Evolutionary conservation across 2,329 filamentous ascomycete genomes (phyloP).

Genomic region (Thelonectria rubi): DNA sequence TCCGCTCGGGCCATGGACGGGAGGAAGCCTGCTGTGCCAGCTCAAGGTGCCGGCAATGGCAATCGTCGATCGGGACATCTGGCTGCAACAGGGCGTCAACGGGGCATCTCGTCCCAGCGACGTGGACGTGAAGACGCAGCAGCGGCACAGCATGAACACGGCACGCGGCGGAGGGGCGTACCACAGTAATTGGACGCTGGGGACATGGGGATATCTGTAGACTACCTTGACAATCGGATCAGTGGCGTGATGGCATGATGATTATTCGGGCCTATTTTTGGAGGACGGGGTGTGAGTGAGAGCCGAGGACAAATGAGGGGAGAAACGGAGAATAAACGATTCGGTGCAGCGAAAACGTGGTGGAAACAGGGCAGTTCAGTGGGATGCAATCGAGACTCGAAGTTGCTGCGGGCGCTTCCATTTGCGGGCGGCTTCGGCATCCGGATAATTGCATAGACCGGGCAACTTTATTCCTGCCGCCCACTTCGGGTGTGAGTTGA

Average conservation of each 20-base stretch:
- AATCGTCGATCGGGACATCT: constrained; percentile 75
- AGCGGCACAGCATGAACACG: constrained; percentile 72
- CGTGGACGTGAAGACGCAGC: constrained; percentile 64
- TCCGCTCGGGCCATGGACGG: constrained; percentile 77
- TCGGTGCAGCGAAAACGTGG: constrained; percentile 12
- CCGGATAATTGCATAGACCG: constrained; percentile 47
- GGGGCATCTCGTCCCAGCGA: constrained; percentile 70
- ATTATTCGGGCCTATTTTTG: constrained; percentile 19
- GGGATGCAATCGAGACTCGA: not conserved
- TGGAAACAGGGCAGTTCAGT: constrained; percentile 13
- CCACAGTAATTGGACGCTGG: constrained; percentile 68
- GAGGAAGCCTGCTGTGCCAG: constrained; percentile 74
- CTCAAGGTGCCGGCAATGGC: constrained; percentile 75
- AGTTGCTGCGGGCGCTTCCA: too few relatives aligned
- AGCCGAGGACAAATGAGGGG: constrained; percentile 20
- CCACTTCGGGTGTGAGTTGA: constrained; percentile 32
- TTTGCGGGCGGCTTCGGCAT: constrained; percentile 25
- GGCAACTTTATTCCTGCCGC: constrained; percentile 24
- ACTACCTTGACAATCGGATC: constrained; percentile 6
- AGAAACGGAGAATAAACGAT: constrained; percentile 11
- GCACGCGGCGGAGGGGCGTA: constrained; percentile 51
- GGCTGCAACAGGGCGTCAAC: constrained; percentile 71
- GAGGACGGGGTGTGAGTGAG: not conserved
- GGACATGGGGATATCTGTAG: constrained; percentile 66
- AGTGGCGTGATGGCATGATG: constrained; percentile 22